phyloP scores from a whole-genome alignment of 176 grass and related monocot species.

The Phyllostachys edulis region DNA sequence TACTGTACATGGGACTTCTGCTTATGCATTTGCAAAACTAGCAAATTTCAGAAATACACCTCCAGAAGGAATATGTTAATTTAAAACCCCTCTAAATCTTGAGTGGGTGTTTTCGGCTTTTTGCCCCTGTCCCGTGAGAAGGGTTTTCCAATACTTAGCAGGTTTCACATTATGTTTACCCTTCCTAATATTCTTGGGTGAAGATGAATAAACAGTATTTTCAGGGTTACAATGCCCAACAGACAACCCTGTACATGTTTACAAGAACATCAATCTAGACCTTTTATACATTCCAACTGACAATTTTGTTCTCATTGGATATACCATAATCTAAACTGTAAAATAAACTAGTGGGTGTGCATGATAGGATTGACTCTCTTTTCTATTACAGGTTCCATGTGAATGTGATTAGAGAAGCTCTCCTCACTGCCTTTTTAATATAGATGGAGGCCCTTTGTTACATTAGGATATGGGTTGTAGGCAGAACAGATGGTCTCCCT shows the following conservation, averaged over 20 bases:
- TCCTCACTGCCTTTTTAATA: not conserved
- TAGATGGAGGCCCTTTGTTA: not conserved
- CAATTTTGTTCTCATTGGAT: not conserved
- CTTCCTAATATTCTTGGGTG: not conserved
- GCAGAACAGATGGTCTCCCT: not conserved
- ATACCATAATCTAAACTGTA: not conserved
- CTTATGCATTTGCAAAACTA: not conserved
- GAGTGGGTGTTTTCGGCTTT: not conserved
- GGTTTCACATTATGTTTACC: not conserved
- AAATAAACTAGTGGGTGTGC: not conserved
- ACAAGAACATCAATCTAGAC: not conserved
- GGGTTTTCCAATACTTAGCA: not conserved
- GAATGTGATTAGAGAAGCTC: not conserved
- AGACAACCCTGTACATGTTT: not conserved
- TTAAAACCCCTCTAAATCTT: not conserved
- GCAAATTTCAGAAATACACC: not conserved
- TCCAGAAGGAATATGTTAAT: too few relatives aligned
- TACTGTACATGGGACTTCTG: not conserved
- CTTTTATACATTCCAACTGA: not conserved
- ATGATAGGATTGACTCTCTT: constrained; percentile 6
- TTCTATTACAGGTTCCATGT: not conserved
- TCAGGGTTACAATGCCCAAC: not conserved
- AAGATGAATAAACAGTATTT: not conserved
- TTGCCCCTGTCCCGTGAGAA: not conserved
- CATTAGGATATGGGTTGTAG: not conserved